phyloP scores from a whole-genome alignment of 2,329 filamentous ascomycete genomes.

The Dryadomyces quercivorus region DNA sequence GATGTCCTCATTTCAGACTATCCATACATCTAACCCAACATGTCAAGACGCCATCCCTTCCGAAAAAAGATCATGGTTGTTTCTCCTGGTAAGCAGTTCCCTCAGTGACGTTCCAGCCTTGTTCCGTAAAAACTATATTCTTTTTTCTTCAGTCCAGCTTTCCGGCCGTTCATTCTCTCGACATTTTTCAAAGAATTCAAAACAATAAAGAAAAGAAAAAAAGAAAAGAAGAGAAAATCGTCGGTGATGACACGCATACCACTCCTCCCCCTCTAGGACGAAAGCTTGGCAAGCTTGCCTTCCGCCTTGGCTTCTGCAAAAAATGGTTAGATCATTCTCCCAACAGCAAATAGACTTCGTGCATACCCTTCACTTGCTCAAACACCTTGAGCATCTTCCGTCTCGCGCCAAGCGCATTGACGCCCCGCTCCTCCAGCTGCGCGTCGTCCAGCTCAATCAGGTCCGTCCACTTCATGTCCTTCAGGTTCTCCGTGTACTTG shows the following conservation, averaged over 20 bases:
- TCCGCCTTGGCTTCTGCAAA: slow-evolving; percentile 56
- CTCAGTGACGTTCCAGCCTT: background rate
- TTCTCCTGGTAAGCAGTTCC: background rate
- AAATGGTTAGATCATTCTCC: background rate
- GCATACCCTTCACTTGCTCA: slow-evolving; percentile 72
- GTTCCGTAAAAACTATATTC: too few species aligned
- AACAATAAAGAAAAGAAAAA: too few species aligned
- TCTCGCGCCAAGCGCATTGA: slow-evolving; percentile 86
- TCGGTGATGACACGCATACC: background rate
- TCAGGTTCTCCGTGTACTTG: slow-evolving; percentile 97
- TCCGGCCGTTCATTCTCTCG: background rate
- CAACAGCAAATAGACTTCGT: too few species aligned
- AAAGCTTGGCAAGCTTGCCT: slow-evolving; percentile 46
- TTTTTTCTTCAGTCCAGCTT: too few species aligned
- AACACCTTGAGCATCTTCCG: slow-evolving; percentile 99
- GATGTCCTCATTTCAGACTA: background rate
- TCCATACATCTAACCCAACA: background rate
- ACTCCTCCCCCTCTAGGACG: background rate
- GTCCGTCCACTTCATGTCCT: slow-evolving; percentile 94
- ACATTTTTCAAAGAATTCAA: too few species aligned
- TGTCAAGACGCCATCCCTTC: slow-evolving; percentile 1
- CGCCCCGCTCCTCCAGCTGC: slow-evolving; percentile 80
- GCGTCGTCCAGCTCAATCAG: slow-evolving; percentile 86
- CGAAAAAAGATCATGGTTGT: background rate
- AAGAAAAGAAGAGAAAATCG: too few species aligned